Evolutionary conservation across 805 yeast species (phyloP).

Genomic region (Nakazawaea laoshanensis): DNA sequence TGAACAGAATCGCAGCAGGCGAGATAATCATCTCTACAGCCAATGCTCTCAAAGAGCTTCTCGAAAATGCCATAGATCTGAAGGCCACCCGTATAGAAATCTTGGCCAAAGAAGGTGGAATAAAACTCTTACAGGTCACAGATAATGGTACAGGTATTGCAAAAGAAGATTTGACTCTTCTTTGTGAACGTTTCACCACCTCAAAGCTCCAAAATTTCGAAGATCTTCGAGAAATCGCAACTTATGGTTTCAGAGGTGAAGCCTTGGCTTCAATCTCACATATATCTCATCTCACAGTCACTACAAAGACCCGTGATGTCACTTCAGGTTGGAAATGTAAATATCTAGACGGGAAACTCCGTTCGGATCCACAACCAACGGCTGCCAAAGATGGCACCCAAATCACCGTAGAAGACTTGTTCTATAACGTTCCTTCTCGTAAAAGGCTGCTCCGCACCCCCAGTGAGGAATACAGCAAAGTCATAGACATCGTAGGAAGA

Average conservation of each 20-base stretch:
- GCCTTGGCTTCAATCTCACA: conserved; percentile 94
- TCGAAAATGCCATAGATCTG: conserved; percentile 92
- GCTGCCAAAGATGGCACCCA: conserved; percentile 91
- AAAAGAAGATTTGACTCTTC: conserved; percentile 60
- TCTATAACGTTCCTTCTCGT: conserved; percentile 81
- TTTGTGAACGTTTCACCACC: conserved; percentile 92
- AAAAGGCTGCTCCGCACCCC: conserved; percentile 54
- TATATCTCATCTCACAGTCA: conserved; percentile 71
- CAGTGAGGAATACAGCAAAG: conserved; percentile 67
- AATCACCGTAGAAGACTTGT: conserved; percentile 77
- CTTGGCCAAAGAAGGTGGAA: conserved; percentile 84
- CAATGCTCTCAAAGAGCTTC: conserved; percentile 86
- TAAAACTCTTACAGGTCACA: conserved; percentile 74
- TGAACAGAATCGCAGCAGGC: conserved; percentile 93
- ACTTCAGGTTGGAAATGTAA: conserved; percentile 63
- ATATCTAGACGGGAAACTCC: conserved; percentile 60
- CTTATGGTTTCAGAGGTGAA: conserved; percentile 96
- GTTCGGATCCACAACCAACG: conserved; percentile 51
- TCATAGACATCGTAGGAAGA: conserved; percentile 75
- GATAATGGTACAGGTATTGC: conserved; percentile 86
- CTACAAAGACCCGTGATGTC: conserved; percentile 56
- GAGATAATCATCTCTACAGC: conserved; percentile 92
- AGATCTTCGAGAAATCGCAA: conserved; percentile 60
- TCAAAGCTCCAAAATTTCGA: conserved; percentile 71
- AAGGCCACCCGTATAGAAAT: conserved; percentile 66